Evolutionary conservation across 208 protist genomes (phyloP), one percentile per base, ranked within the genome.

Genomic region (Angomonas desouzai): DNA sequence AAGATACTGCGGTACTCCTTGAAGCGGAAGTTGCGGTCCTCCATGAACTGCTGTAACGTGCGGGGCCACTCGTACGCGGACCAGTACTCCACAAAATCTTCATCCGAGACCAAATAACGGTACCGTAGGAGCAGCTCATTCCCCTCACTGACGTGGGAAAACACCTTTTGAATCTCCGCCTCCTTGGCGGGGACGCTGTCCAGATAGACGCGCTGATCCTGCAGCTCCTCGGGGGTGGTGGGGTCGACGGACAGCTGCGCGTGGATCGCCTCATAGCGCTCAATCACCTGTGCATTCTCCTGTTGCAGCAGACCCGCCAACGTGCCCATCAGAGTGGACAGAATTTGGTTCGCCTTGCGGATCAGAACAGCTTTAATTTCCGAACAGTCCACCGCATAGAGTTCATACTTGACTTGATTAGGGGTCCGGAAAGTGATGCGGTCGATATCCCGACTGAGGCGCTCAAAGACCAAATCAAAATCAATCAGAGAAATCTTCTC

Each of bases 1-100:
- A 97, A 96, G 29, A 90, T 68, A 36, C 75, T 88, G 66, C 92
- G 89, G 76, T 91, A 89, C 76, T 97, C 92, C 74, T 92, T 96
- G 69, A 81, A 89, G 30, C 85, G 83, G 74, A 96, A 97, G 66
- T 92, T 91, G 33, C 79, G 74, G 66, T 94, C 88, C 76, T 97
- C 88, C 13, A 94, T 73, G 51, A 81, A 77, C 77, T 97, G 87
- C 62, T 90, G 86, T 63, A 97, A 68, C 63, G 83, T 89, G 77
- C 85, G 79, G 9, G 93, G 93, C 88, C 93, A 97, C 69, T 92
- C 83, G 72, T 91, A 95, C 27, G 82, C 89, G 18, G 80, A 81
- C 76, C 90, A 94, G 75, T 97, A 97, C 55, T 66, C 58, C 45
- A 84, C 74, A 66, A 89, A 96, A 43, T 87, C 85, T 3, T 88